phyloP scores from a whole-genome alignment of 192 early-diverging fungal genomes.

The Coemansia sp. region DNA sequence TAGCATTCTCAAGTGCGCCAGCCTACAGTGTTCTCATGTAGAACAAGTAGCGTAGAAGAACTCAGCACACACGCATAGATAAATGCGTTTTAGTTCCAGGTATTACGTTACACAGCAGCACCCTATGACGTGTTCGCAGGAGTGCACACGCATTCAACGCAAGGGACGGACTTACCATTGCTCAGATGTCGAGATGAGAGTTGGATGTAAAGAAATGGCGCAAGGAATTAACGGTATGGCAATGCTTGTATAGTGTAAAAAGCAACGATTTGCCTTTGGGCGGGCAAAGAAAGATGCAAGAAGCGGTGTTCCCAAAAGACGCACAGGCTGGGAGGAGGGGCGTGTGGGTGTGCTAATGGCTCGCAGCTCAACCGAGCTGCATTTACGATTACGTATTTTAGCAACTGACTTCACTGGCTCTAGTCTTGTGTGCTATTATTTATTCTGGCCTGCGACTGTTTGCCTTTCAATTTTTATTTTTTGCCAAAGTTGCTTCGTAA shows the following conservation, averaged over 20 bases:
- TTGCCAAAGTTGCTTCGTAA: neutral
- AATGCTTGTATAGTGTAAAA: neutral
- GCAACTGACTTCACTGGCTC: neutral
- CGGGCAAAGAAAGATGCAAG: neutral
- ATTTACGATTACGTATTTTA: neutral
- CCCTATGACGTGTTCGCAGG: neutral
- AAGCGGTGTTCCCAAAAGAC: neutral
- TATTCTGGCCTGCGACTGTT: neutral
- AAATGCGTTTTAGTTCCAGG: neutral
- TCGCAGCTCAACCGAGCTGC: neutral
- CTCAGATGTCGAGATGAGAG: constrained; percentile 1
- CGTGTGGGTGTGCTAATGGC: constrained; percentile 4
- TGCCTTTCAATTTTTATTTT: constrained; percentile 6
- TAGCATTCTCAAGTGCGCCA: constrained; percentile 88
- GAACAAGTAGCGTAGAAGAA: neutral
- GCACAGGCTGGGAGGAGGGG: neutral
- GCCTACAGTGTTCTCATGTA: constrained; percentile 56
- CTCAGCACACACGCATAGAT: neutral
- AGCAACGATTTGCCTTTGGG: neutral
- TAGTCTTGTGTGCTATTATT: neutral
- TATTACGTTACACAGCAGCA: neutral
- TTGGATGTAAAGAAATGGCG: neutral
- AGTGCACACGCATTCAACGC: neutral
- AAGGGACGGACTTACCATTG: constrained; percentile 7
- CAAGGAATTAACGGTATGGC: neutral